phyloP scores from a whole-genome alignment of 108 stramenopile genomes.

The Bacterosira constricta region DNA sequence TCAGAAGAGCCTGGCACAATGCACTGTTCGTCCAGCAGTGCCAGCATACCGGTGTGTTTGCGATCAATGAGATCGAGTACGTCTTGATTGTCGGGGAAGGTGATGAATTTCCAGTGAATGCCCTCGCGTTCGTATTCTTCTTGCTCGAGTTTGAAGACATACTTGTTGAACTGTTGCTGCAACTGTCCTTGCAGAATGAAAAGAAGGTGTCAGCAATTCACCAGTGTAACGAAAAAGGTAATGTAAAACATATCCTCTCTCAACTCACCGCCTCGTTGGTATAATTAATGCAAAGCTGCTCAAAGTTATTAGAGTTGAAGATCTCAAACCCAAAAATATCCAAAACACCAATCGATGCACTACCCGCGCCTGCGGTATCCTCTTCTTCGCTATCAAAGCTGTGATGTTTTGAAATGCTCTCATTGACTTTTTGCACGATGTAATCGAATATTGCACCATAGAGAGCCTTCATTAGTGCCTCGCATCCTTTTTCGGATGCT shows the following conservation, averaged over 20 bases:
- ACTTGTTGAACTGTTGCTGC: slow-evolving; percentile 99
- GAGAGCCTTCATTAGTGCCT: slow-evolving; percentile 93
- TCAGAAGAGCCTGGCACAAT: slow-evolving; percentile 89
- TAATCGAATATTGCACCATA: slow-evolving; percentile 91
- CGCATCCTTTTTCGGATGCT: slow-evolving; percentile 81
- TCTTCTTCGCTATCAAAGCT: no score
- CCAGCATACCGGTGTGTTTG: slow-evolving; percentile 89
- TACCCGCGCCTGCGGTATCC: no score
- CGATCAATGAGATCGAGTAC: slow-evolving; percentile 95
- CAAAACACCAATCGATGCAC: slow-evolving; percentile 64
- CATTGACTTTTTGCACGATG: slow-evolving; percentile 85
- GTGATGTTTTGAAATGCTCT: slow-evolving; percentile 52
- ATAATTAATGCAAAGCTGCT: slow-evolving; percentile 97
- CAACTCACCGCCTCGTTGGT: slow-evolving; percentile 98
- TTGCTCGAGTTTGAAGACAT: slow-evolving; percentile 97
- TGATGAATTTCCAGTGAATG: slow-evolving; percentile 88
- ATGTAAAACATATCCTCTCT: no score
- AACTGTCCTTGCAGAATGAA: no score
- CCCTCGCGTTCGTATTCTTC: slow-evolving; percentile 95
- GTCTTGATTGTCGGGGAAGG: slow-evolving; percentile 96
- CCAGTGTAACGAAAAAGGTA: no score
- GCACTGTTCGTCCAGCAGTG: slow-evolving; percentile 95
- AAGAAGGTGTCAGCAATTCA: no score
- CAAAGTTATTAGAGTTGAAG: slow-evolving; percentile 85
- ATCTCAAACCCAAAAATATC: slow-evolving; percentile 98